Conservation (phyloP, 2,329 filamentous ascomycete genomes). For the Lecanicillium sp. region DNA sequence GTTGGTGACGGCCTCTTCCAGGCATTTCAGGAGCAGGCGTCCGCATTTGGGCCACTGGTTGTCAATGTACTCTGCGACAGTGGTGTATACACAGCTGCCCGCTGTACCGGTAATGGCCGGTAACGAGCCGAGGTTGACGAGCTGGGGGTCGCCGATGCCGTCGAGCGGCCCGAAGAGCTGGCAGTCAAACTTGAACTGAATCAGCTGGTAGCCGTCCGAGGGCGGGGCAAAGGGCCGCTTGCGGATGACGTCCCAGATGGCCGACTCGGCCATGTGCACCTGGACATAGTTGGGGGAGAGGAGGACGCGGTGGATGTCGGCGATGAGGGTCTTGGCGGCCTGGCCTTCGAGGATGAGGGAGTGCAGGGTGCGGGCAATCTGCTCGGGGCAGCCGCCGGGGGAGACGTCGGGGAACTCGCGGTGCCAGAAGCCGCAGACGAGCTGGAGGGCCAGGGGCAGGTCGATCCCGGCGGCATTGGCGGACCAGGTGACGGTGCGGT, state of each 20-base stretch:
- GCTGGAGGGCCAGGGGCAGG: conserved; percentile 28
- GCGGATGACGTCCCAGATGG: conserved; percentile 31
- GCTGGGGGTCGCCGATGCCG: conserved; percentile 24
- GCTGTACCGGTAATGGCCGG: conserved; percentile 31
- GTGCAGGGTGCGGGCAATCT: conserved; percentile 28
- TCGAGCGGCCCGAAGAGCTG: conserved; percentile 26
- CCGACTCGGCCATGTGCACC: conserved; percentile 32
- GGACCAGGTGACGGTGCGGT: conserved; percentile 28
- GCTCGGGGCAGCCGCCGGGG: conserved; percentile 28
- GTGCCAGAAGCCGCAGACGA: conserved; percentile 32
- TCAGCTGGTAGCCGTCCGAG: conserved; percentile 28
- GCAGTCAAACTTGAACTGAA: conserved; percentile 32
- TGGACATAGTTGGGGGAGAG: conserved; percentile 31
- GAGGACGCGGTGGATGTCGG: conserved; percentile 24
- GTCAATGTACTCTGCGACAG: conserved; percentile 27
- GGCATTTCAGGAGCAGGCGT: conserved; percentile 23
- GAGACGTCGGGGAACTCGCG: conserved; percentile 29
- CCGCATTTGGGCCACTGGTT: conserved; percentile 30
- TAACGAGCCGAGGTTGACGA: conserved; percentile 24
- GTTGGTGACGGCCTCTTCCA: conserved; percentile 27
- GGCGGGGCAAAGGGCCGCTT: conserved; percentile 27
- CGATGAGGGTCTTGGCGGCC: conserved; percentile 25
- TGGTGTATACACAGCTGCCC: conserved; percentile 27
- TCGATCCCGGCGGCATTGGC: conserved; percentile 27
- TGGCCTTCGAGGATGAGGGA: conserved; percentile 24